phyloP scores from a whole-genome alignment of 495 filamentous ascomycete species.

The Penicillium dipodomyicola region DNA sequence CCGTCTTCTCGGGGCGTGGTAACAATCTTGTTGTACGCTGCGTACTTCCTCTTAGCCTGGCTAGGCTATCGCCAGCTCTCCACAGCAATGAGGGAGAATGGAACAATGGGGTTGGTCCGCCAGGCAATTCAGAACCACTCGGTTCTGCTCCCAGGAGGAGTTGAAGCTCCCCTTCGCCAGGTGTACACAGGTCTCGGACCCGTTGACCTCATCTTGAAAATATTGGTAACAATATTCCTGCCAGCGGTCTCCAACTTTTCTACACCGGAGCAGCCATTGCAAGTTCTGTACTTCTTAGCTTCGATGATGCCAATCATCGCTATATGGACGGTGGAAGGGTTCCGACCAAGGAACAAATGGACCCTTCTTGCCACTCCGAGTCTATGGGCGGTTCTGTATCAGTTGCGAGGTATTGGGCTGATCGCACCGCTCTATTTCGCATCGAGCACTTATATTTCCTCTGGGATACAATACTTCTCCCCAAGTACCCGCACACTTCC shows the following conservation, averaged over 20 bases:
- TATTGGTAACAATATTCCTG: conserved; percentile 14
- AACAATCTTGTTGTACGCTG: conserved; percentile 2
- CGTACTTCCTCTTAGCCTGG: conserved; percentile 10
- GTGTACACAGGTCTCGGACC: conserved; percentile 7
- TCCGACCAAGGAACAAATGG: conserved; percentile 19
- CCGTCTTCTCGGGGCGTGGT: conserved; percentile 5
- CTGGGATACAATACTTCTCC: conserved; percentile 2
- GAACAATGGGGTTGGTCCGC: conserved; percentile 9
- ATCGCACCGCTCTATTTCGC: conserved; percentile 21
- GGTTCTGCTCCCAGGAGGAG: neutral
- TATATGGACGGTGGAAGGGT: conserved; percentile 20
- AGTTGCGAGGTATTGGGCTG: conserved; percentile 21
- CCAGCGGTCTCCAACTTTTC: conserved; percentile 10
- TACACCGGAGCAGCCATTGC: conserved; percentile 12
- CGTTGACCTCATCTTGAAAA: conserved; percentile 12
- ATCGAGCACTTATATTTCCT: conserved; percentile 9
- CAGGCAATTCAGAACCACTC: conserved; percentile 4
- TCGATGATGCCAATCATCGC: conserved; percentile 17
- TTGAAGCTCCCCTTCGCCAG: conserved; percentile 6
- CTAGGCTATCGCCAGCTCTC: conserved; percentile 11
- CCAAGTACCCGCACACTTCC: conserved; percentile 3
- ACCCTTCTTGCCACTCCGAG: conserved; percentile 11
- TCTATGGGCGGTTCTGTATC: conserved; percentile 20
- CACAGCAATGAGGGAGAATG: conserved; percentile 10
- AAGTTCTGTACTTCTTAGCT: conserved; percentile 18